Percentiles rank a stretch among this genome's conserved stretches.
Evolutionary conservation across 192 early-diverging fungal species (phyloP).

Genomic region (Dissophora ornata): DNA sequence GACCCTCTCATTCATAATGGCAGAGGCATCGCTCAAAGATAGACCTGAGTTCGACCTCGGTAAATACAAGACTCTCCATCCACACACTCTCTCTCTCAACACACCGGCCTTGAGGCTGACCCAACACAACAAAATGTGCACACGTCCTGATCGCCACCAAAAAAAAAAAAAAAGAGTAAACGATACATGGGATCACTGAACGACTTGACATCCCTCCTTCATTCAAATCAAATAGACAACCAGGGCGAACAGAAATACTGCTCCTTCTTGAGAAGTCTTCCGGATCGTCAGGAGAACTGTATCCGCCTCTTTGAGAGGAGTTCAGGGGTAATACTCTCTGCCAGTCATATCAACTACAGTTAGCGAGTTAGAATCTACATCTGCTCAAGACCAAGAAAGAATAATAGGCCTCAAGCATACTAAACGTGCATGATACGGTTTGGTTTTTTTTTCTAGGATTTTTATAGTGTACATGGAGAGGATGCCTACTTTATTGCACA

Average conservation of each 20-base stretch:
- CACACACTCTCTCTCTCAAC: too few species aligned
- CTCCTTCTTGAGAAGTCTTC: constrained; percentile 67
- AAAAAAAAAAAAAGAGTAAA: background rate
- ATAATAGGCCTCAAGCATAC: too few species aligned
- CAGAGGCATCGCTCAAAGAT: constrained; percentile 54
- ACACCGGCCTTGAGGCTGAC: too few species aligned
- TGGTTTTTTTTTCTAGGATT: constrained; percentile 63
- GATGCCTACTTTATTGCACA: constrained; percentile 92
- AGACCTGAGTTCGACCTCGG: constrained; percentile 65
- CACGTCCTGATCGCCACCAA: constrained; percentile 1
- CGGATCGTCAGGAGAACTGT: constrained; percentile 65
- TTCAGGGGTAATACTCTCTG: constrained; percentile 65
- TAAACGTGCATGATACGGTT: too few species aligned
- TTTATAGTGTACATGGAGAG: constrained; percentile 90
- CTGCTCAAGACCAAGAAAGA: too few species aligned
- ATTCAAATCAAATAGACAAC: too few species aligned
- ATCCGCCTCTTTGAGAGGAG: constrained; percentile 81
- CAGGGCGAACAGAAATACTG: constrained; percentile 57
- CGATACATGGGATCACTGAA: too few species aligned
- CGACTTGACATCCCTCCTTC: too few species aligned
- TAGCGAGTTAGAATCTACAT: too few species aligned
- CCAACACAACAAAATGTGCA: too few species aligned
- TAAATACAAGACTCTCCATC: too few species aligned
- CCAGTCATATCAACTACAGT: too few species aligned
- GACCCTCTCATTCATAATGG: constrained; percentile 14